Percentiles rank a stretch among this genome's conserved stretches.
Evolutionary conservation across 768 basidiomycete species (phyloP).

Genomic region (Gymnopilus junonius): DNA sequence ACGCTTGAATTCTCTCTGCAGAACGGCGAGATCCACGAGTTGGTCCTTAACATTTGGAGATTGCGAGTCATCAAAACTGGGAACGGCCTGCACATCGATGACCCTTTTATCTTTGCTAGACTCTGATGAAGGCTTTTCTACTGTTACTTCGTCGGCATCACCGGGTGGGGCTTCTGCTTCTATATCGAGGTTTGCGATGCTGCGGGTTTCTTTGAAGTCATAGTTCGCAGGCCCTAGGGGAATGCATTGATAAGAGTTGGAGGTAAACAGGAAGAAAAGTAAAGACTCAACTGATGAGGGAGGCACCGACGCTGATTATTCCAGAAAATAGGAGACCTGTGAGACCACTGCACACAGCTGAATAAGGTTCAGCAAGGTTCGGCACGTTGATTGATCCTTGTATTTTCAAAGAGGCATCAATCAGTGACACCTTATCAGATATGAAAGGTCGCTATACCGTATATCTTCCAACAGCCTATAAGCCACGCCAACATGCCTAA

Average conservation of each 20-base stretch:
- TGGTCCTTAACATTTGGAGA: background rate
- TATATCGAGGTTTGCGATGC: slow-evolving; percentile 35
- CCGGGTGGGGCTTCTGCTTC: slow-evolving; percentile 13
- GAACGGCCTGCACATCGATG: background rate
- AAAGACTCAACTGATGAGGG: slow-evolving; percentile 34
- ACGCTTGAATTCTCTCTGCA: slow-evolving; percentile 34
- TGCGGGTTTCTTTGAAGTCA: slow-evolving; percentile 40
- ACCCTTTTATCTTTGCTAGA: background rate
- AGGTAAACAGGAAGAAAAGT: background rate
- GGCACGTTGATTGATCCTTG: slow-evolving; percentile 38
- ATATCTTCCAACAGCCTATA: slow-evolving; percentile 55
- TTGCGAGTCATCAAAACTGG: background rate
- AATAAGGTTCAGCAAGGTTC: slow-evolving; percentile 43
- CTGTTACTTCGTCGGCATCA: background rate
- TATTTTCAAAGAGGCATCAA: background rate
- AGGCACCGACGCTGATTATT: slow-evolving; percentile 37
- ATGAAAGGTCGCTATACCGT: slow-evolving; percentile 29
- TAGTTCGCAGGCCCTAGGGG: slow-evolving; percentile 37
- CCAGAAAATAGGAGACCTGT: slow-evolving; percentile 43
- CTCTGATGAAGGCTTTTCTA: background rate
- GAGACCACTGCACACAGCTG: slow-evolving; percentile 42
- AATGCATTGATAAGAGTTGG: background rate
- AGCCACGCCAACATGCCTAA: slow-evolving; percentile 51
- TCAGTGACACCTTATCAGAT: background rate
- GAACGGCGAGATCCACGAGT: slow-evolving; percentile 17